These are phyloP conservation scores for Pythium aphanidermatum DNA, from an alignment of 352 stramenopile genomes.

Conservation along the genomic window DNA sequence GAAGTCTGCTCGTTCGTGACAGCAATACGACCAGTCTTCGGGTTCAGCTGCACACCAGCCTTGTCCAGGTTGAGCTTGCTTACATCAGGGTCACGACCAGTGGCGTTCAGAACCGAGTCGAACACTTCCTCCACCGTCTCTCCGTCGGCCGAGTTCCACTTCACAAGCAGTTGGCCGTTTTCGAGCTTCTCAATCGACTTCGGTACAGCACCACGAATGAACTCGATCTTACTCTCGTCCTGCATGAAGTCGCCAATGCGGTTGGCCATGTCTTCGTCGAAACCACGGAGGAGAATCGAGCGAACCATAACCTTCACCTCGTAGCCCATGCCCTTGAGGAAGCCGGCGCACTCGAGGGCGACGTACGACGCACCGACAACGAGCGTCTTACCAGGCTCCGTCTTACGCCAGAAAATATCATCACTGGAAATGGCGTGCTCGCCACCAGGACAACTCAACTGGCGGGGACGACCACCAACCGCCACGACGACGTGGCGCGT, in stretches of 20 bases:
- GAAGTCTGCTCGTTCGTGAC: conserved; percentile 91
- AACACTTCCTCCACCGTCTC: conserved; percentile 84
- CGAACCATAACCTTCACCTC: conserved; percentile 97
- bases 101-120: conserved; percentile 95
- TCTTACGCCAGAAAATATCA: conserved; percentile 82
- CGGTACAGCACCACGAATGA: conserved; percentile 89
- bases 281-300: conserved; percentile 95
- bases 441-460: conserved; percentile 84
- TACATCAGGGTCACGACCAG: conserved; percentile 92
- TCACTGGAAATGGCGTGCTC: conserved; percentile 93
- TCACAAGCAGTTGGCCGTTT: conserved; percentile 73
- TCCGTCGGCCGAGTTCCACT: conserved; percentile 59
- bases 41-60: conserved; percentile 84
- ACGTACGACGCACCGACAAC: conserved; percentile 98
- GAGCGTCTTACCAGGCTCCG: conserved; percentile 93
- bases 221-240: conserved; percentile 85
- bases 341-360: conserved; percentile 96
- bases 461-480: conserved; percentile 90
- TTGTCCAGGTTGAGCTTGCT: conserved; percentile 85
- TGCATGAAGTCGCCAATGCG: conserved; percentile 94
- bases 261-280: conserved; percentile 96
- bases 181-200: conserved; percentile 90
- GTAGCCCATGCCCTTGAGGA: conserved; percentile 93
- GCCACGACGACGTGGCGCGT: conserved; percentile 93
- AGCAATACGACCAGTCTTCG: conserved; percentile 90